Conservation (phyloP, 2,329 filamentous ascomycete species). For the Fusarium coicis region DNA sequence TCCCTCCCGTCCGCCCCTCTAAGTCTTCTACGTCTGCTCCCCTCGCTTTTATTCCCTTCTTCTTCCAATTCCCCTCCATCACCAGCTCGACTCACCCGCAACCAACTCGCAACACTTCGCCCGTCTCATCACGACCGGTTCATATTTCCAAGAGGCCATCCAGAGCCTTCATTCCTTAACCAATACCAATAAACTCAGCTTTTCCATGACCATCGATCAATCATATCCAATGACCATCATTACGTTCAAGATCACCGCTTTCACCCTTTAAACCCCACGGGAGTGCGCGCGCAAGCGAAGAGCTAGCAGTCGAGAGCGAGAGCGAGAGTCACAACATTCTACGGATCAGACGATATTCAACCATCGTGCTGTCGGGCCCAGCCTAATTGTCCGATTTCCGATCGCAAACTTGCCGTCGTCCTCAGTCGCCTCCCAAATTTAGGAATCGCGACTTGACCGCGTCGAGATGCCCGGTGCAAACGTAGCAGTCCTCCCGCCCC, state of each 20-base stretch:
- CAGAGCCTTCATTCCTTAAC: conserved; percentile 45
- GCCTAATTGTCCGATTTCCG: conserved; percentile 40
- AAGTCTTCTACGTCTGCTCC: conserved; percentile 40
- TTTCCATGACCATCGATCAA: conserved; percentile 56
- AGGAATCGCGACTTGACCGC: conserved; percentile 49
- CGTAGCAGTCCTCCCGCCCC: conserved; percentile 72
- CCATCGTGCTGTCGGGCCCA: conserved; percentile 61
- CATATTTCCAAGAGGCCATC: conserved; percentile 43
- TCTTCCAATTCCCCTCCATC: conserved; percentile 38
- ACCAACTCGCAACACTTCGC: conserved; percentile 41
- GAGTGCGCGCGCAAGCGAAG: conserved; percentile 72
- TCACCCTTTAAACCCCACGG: conserved; percentile 79
- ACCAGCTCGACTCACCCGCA: conserved; percentile 40
- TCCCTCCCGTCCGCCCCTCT: conserved; percentile 43
- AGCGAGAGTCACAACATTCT: conserved; percentile 47
- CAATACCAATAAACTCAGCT: conserved; percentile 48
- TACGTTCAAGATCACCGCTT: conserved; percentile 62
- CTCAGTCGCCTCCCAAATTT: conserved; percentile 34
- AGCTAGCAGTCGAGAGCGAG: conserved; percentile 53
- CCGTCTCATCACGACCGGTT: conserved; percentile 45
- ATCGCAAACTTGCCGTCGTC: conserved; percentile 43
- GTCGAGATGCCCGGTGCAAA: conserved; percentile 76
- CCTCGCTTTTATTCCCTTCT: conserved; percentile 46
- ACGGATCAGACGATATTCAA: conserved; percentile 65
- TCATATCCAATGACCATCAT: conserved; percentile 64